Conservation (phyloP, 148 eudicot genomes). For the Salicornia ramosissima region DNA sequence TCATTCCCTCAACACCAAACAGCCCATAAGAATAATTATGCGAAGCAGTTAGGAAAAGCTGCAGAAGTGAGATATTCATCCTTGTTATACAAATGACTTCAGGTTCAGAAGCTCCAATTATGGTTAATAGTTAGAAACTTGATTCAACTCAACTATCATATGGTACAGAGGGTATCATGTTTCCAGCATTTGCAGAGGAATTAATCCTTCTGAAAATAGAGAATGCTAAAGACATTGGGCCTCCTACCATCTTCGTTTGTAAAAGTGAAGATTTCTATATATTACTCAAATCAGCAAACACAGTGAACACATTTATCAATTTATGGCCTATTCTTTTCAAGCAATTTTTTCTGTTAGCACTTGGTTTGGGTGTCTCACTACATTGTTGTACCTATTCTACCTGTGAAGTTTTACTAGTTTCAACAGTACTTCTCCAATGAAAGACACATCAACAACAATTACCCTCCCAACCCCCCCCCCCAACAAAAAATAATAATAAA, state of each 20-base stretch:
- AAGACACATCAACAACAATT: too few species aligned
- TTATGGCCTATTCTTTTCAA: too few species aligned
- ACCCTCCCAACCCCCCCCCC: background rate
- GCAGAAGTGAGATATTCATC: background rate
- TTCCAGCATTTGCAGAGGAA: background rate
- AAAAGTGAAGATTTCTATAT: background rate
- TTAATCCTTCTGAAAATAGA: too few species aligned
- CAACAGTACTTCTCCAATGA: too few species aligned
- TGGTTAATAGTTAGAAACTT: background rate
- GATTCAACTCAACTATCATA: background rate
- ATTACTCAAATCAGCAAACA: background rate
- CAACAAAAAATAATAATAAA: too few species aligned
- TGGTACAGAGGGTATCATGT: background rate
- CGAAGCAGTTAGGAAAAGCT: background rate
- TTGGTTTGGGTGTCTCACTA: too few species aligned
- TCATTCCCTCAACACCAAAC: too few species aligned
- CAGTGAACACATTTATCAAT: background rate
- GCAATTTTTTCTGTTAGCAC: too few species aligned
- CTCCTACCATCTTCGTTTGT: too few species aligned
- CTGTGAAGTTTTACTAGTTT: too few species aligned
- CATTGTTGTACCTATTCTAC: too few species aligned
- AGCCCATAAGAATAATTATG: background rate
- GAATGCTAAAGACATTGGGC: background rate
- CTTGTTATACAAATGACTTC: background rate
- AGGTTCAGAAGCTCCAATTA: slow-evolving; percentile 1